Evolutionary conservation across 2,329 filamentous ascomycete genomes (phyloP), one percentile per base, ranked within the genome.

Genomic region (Aureobasidium namibiae): DNA sequence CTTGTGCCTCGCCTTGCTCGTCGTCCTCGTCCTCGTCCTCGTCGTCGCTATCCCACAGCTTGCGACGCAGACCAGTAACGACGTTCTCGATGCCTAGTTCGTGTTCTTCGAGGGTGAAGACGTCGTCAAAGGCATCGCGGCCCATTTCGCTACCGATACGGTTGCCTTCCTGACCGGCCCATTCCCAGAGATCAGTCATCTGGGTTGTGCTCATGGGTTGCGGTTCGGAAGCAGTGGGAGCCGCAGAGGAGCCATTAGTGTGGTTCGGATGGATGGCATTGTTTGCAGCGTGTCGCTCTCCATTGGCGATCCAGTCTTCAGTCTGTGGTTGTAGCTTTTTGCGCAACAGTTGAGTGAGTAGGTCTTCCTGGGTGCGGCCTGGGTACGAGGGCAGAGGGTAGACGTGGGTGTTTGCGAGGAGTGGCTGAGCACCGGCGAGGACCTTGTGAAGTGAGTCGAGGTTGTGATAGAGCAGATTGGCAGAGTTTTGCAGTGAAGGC

Each of bases 321-420:
- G 91, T 85, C 24, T 83, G 80, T 0, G 89, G 89, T 65, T 94
- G 90, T 50, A 91, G 80, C 70, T 94, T 94, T 74, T 94, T 95
- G 39, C 90, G 86, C 33, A 95, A 77, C 2, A 95, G 78, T 66
- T 87, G 82, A 1, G 92, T 79, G 4, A 89, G 78, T 50, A 69
- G 67, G 1, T 70, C 74, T 70, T 73, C 69, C 81, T 86, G 65
- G 81, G 85, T 38, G 83, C 87, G 4, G 21, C 69, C 72, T 84
- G 90, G 73, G 83, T 94, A 70, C 18, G 85, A 85, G 2, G 89
- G 88, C 13, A 86, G 84, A 0, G 90, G 90, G 68, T 89, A 90
- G 23, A 89, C 82, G 63, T 88, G 86, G 54, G 90, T 80, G 58
- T 84, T 83, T 60, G 80, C 80, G 62, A 95, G 84, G 46, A 90